Evolutionary conservation across 2,329 filamentous ascomycete species (phyloP).

Genomic region (Claviceps cyperi): DNA sequence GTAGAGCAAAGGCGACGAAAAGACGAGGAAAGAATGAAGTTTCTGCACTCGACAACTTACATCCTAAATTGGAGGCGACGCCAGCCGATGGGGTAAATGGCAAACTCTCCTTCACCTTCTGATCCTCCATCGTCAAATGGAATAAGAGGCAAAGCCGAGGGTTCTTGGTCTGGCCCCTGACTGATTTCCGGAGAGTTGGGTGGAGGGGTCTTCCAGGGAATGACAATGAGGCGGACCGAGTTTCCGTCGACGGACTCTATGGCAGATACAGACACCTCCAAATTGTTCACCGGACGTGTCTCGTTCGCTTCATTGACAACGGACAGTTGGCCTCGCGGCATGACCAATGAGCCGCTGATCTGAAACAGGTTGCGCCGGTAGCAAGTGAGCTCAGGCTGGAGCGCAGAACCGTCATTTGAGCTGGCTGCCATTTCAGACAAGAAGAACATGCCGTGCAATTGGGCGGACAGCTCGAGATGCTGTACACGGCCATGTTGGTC

Average conservation of each 20-base stretch:
- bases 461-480: constrained; percentile 50
- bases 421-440: constrained; percentile 64
- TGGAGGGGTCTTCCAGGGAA: constrained; percentile 93
- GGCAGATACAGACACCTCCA: constrained; percentile 80
- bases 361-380: constrained; percentile 94
- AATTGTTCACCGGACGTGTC: constrained; percentile 63
- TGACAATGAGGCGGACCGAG: constrained; percentile 82
- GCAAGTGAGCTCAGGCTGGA: constrained; percentile 79
- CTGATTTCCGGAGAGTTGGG: constrained; percentile 57
- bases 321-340: constrained; percentile 63
- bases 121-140: constrained; percentile 47
- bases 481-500: constrained; percentile 45
- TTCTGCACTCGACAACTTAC: constrained; percentile 32
- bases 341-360: constrained; percentile 77
- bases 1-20: too few species aligned
- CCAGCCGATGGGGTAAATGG: constrained; percentile 88
- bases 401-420: constrained; percentile 37
- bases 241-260: constrained; percentile 93
- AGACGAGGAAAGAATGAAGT: constrained; percentile 14
- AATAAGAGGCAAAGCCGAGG: constrained; percentile 62
- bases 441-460: constrained; percentile 83
- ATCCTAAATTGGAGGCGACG: constrained; percentile 84
- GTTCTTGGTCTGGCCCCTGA: constrained; percentile 65
- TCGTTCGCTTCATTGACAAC: constrained; percentile 75
- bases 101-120: constrained; percentile 61